phyloP scores from a whole-genome alignment of 305 asterid species.

The Withania somnifera region DNA sequence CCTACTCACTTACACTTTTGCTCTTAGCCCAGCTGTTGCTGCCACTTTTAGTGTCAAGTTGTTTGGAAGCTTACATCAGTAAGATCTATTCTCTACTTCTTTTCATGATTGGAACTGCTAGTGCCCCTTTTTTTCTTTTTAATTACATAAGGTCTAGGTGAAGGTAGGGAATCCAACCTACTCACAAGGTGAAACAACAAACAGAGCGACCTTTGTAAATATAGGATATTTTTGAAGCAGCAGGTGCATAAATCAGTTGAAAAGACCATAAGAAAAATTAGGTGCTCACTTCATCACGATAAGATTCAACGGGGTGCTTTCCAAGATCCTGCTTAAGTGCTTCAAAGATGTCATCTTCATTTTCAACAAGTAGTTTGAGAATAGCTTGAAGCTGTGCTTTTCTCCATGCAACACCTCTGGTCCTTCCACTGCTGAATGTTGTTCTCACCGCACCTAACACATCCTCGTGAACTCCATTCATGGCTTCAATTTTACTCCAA shows the following conservation, averaged over 20 bases:
- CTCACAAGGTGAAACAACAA: too few relatives aligned
- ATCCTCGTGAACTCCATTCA: constrained; percentile 4
- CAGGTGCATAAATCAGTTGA: neutral
- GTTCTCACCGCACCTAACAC: constrained; percentile 25
- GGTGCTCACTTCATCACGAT: constrained; percentile 65
- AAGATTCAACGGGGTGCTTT: constrained; percentile 74
- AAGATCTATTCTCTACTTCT: neutral
- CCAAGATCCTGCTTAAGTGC: constrained; percentile 79
- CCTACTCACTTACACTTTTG: neutral
- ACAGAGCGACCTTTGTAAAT: too few relatives aligned
- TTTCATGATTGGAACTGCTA: neutral
- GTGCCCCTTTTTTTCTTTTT: neutral
- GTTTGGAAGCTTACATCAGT: neutral
- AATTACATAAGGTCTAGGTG: too few relatives aligned
- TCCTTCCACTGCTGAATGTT: constrained; percentile 50
- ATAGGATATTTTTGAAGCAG: neutral
- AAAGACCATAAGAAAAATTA: neutral
- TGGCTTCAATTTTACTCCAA: constrained; percentile 16
- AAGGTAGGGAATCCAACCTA: too few relatives aligned
- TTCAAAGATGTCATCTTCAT: constrained; percentile 47
- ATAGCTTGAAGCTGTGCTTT: constrained; percentile 62
- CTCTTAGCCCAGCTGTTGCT: neutral
- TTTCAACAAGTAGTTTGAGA: constrained; percentile 46
- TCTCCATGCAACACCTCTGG: constrained; percentile 66
- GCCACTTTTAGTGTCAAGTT: neutral